Conservation (phyloP, 495 filamentous ascomycete genomes). For the Podospora tetraspora region DNA sequence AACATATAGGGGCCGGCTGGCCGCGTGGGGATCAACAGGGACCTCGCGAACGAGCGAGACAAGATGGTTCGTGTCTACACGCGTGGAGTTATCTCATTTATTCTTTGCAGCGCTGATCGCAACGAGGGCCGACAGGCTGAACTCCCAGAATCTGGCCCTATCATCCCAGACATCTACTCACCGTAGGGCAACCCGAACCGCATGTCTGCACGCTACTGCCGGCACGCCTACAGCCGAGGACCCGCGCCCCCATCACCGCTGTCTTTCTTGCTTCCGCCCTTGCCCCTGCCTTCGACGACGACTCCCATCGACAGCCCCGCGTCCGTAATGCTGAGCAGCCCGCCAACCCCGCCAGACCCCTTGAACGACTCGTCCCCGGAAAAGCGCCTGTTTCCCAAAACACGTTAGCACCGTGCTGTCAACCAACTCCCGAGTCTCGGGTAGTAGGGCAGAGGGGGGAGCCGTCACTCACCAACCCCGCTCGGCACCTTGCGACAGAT, state of each 20-base stretch:
- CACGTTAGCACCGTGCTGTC: neutral
- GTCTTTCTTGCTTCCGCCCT: neutral
- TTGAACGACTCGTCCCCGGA: conserved; percentile 68
- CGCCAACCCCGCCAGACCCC: conserved; percentile 1
- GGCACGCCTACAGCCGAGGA: conserved; percentile 8
- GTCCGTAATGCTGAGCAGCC: conserved; percentile 21
- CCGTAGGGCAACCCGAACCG: neutral
- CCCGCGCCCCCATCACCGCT: conserved; percentile 1
- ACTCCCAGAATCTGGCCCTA: neutral
- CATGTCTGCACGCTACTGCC: neutral
- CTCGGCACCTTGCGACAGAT: conserved; percentile 70
- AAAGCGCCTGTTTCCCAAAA: conserved; percentile 54
- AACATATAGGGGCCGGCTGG: neutral
- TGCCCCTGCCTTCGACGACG: conserved; percentile 25
- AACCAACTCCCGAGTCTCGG: neutral
- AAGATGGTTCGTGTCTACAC: neutral
- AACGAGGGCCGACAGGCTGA: neutral
- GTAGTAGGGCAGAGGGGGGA: conserved; percentile 14
- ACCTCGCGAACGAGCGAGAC: neutral
- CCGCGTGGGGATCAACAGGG: neutral
- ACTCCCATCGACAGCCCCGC: conserved; percentile 33
- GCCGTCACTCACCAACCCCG: conserved; percentile 69
- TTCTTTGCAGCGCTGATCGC: conserved; percentile 7
- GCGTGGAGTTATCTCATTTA: neutral
- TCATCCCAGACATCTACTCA: neutral